Evolutionary conservation across 23 red algal species (phyloP).

Genomic region (Gracilaria gracilis): DNA sequence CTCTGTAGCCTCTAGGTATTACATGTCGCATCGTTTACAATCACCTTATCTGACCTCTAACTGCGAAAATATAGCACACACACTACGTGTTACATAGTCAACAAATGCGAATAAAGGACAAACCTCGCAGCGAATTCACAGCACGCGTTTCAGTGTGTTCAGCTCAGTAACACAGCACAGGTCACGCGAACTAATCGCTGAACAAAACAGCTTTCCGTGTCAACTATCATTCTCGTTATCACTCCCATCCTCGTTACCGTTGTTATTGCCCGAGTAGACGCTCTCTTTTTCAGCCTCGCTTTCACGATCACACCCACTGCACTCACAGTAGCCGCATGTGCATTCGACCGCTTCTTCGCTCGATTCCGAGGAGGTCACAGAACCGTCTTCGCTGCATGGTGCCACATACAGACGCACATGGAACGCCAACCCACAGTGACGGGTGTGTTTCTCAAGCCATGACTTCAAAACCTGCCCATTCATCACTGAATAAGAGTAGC

Average conservation of each 20-base stretch:
- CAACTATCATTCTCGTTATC: slow-evolving; percentile 12
- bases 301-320: slow-evolving; percentile 5
- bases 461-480: slow-evolving; percentile 33
- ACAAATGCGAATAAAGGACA: slow-evolving; percentile 8
- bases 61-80: slow-evolving; percentile 20
- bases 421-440: slow-evolving; percentile 26
- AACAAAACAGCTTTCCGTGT: neutral
- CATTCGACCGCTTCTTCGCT: slow-evolving; percentile 7
- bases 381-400: neutral
- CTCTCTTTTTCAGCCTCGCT: slow-evolving; percentile 21
- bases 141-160: neutral
- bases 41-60: slow-evolving; percentile 14
- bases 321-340: slow-evolving; percentile 45
- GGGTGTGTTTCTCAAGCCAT: slow-evolving; percentile 39
- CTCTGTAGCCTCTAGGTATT: neutral
- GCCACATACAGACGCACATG: slow-evolving; percentile 44
- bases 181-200: neutral
- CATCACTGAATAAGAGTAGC: slow-evolving; percentile 40
- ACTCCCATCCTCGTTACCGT: neutral
- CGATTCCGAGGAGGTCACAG: neutral
- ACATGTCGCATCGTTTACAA: slow-evolving; percentile 7
- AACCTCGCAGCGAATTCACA: neutral
- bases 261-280: neutral
- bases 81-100: neutral
- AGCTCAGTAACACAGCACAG: neutral